These are phyloP conservation scores for Rostrohypoxylon terebratum DNA, from an alignment of 495 filamentous ascomycete genomes.

Conservation along the genomic window DNA sequence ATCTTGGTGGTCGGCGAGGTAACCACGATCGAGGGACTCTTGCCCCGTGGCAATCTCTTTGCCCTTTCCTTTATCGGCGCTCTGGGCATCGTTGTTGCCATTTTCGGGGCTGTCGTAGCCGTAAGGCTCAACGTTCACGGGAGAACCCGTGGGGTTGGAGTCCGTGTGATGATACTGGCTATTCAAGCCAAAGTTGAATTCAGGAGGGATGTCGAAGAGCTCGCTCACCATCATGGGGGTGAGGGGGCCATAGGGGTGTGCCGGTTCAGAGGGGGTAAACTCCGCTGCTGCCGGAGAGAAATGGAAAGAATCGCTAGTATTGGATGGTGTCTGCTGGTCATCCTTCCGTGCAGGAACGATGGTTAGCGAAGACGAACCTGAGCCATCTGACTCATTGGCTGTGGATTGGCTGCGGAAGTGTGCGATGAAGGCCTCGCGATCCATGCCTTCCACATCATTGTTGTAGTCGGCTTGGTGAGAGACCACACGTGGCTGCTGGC, in stretches of 20 bases:
- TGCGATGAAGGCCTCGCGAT: not conserved
- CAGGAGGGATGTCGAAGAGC: not conserved
- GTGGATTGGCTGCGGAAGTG: not conserved
- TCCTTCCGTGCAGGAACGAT: not conserved
- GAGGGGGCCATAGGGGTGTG: not conserved
- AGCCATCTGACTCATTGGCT: not conserved
- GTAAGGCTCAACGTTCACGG: not conserved
- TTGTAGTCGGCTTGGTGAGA: not conserved
- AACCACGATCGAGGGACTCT: not conserved
- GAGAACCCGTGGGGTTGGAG: too few species aligned
- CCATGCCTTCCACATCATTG: not conserved
- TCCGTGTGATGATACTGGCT: not conserved
- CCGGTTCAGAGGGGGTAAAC: not conserved
- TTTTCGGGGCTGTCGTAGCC: not conserved
- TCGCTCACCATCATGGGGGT: not conserved
- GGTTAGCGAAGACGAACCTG: not conserved
- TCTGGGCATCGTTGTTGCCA: not conserved
- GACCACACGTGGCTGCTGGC: constrained; percentile 49
- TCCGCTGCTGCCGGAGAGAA: constrained; percentile 12
- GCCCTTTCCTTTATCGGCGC: not conserved
- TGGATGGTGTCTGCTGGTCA: not conserved
- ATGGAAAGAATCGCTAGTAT: not conserved
- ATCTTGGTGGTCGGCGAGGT: not conserved
- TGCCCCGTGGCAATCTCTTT: not conserved
- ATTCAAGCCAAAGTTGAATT: not conserved